These are phyloP conservation scores for Berkeleyomyces basicola DNA, from an alignment of 2,329 filamentous ascomycete species.

Conservation along the genomic window DNA sequence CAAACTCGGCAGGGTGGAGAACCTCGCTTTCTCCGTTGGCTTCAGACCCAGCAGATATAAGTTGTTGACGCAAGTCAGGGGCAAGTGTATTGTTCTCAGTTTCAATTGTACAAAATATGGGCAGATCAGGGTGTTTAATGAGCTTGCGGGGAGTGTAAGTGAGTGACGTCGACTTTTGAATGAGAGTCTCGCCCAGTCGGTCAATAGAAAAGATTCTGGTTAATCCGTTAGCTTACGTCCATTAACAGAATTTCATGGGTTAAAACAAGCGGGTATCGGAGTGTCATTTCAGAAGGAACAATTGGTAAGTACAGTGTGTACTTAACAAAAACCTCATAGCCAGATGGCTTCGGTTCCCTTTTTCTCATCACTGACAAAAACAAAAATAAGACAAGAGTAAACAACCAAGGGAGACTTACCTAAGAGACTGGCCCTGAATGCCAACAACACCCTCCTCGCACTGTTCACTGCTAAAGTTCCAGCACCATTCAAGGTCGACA, in stretches of 20 bases:
- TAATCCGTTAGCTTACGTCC: conserved; percentile 20
- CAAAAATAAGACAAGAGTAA: conserved; percentile 20
- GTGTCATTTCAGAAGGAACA: conserved; percentile 78
- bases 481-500: conserved; percentile 75
- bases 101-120: conserved; percentile 87
- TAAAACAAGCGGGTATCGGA: conserved; percentile 17
- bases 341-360: conserved; percentile 37
- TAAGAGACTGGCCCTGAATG: conserved; percentile 72
- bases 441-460: conserved; percentile 89
- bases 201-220: conserved; percentile 77
- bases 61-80: conserved; percentile 54
- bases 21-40: conserved; percentile 57
- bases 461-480: conserved; percentile 92
- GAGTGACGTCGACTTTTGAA: conserved; percentile 72
- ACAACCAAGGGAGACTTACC: conserved; percentile 37
- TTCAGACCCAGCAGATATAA: conserved; percentile 54
- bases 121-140: conserved; percentile 70
- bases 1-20: conserved; percentile 68
- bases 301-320: conserved; percentile 49
- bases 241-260: conserved; percentile 3
- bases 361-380: conserved; percentile 43
- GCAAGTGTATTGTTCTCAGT: conserved; percentile 84
- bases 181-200: conserved; percentile 67
- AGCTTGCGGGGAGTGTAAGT: conserved; percentile 83
- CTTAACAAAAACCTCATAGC: conserved; percentile 39